These are phyloP conservation scores for Podosphaera aphanis DNA, from an alignment of 2,329 filamentous ascomycete species.

Conservation along the genomic window DNA sequence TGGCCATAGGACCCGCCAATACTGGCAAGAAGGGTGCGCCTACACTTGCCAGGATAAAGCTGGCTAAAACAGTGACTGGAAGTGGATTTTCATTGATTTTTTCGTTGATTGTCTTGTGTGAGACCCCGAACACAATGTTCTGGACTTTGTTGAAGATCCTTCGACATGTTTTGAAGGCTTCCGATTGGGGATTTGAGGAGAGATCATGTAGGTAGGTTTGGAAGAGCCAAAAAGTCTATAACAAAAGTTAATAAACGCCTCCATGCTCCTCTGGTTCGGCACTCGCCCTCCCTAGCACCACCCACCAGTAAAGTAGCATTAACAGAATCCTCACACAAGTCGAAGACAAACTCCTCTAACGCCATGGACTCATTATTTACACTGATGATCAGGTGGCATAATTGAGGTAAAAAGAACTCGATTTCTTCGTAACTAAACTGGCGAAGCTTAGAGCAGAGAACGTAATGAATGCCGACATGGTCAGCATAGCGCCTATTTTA, in stretches of 20 bases:
- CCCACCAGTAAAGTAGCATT: constrained; percentile 61
- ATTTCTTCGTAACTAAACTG: constrained; percentile 80
- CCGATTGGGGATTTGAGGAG: constrained; percentile 46
- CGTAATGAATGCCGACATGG: constrained; percentile 76
- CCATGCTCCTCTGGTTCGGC: neutral
- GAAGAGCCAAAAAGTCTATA: constrained; percentile 71
- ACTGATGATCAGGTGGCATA: constrained; percentile 73
- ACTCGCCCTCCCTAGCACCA: constrained; percentile 10
- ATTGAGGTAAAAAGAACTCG: constrained; percentile 72
- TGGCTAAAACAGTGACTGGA: constrained; percentile 59
- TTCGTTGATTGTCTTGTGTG: constrained; percentile 39
- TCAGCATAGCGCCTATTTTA: constrained; percentile 54
- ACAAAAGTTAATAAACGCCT: neutral
- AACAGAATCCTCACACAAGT: constrained; percentile 69
- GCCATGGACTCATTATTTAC: constrained; percentile 84
- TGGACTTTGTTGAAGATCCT: constrained; percentile 76
- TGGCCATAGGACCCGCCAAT: constrained; percentile 58
- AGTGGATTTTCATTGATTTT: constrained; percentile 64
- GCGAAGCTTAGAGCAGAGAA: constrained; percentile 69
- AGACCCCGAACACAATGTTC: constrained; percentile 61
- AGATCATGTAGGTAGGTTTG: constrained; percentile 73
- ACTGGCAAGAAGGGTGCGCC: constrained; percentile 52
- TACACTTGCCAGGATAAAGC: constrained; percentile 55
- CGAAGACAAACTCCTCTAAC: constrained; percentile 65
- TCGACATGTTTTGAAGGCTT: constrained; percentile 60